Base-by-base conservation (phyloP, 257 asterid species). In the Buddleja alternifolia region DNA sequence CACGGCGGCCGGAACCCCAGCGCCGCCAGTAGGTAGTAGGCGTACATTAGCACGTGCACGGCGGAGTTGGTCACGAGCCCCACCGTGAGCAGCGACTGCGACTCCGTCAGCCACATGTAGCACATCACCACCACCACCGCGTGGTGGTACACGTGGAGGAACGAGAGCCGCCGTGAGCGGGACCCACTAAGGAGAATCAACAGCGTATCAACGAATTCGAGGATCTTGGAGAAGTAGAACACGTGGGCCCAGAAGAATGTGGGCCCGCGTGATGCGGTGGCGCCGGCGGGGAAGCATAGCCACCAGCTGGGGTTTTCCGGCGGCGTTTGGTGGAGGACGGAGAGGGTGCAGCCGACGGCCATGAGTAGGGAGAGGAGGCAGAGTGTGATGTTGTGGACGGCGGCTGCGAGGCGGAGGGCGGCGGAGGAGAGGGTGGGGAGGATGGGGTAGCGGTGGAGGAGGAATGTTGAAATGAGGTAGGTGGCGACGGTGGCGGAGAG, bases 141-240 rank as follows among this genome's bases (percentile, higher is more conserved):
- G 71, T 88, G 95, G 32, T 88, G 95, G 86, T 88, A 88, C 60
- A 88, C 92, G 69, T 88, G 95, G 74, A 88, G 88, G 84, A 85
- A 88, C 11, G 95, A 83, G 25, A 88, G 75, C 65, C 95, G 76
- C 3, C 95, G 71, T 0, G 80, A 20, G 12, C 80, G 66, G 63
- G 94, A 81, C 65, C 75, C 79, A 5, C 92, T 75, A 15, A 88
- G 78, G 24, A 85, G 68, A 45, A 88, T 88, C 60, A 88, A 37
- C 1, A 82, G 60, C 8, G 95, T 85, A 71, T 88, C 95, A 0
- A 73, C 6, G 79, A 88, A 83, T 61, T 88, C 95, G 0, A 88
- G 81, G 20, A 85, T 68, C 78, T 85, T 88, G 44, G 95, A 88
- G 48, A 88, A 54, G 60, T 88, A 85, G 71, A 88, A 88, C 23